A percentile compares a stretch with the other conserved stretches of the same genome.
Conservation (phyloP, 345 rosid species). For the Arabidopsis thaliana region TAIR10.1 NC_003074.8:7484501-7485000, state of each 20-base stretch:
- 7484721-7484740: constrained; percentile 50
- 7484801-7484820: constrained; percentile 51
- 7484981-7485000: constrained; percentile 26
- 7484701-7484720: constrained; percentile 57
- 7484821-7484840: constrained; percentile 51
- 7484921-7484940: constrained; percentile 32
- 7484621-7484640: constrained; percentile 56
- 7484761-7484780: constrained; percentile 62
- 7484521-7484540: constrained; percentile 16
- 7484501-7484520: constrained; percentile 32
- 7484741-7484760: constrained; percentile 48
- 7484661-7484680: constrained; percentile 63
- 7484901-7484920: constrained; percentile 77
- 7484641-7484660: constrained; percentile 72
- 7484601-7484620: constrained; percentile 60
- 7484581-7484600: constrained; percentile 53
- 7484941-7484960: constrained; percentile 25
- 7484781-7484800: constrained; percentile 57
- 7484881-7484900: constrained; percentile 73
- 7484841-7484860: constrained; percentile 59
- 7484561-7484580: constrained; percentile 37
- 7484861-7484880: constrained; percentile 63
- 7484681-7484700: constrained; percentile 53
- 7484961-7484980: constrained; percentile 20
- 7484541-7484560: neutral